These are phyloP conservation scores for Neohortaea acidophila DNA, from an alignment of 495 filamentous ascomycete genomes.

Conservation along the genomic window DNA sequence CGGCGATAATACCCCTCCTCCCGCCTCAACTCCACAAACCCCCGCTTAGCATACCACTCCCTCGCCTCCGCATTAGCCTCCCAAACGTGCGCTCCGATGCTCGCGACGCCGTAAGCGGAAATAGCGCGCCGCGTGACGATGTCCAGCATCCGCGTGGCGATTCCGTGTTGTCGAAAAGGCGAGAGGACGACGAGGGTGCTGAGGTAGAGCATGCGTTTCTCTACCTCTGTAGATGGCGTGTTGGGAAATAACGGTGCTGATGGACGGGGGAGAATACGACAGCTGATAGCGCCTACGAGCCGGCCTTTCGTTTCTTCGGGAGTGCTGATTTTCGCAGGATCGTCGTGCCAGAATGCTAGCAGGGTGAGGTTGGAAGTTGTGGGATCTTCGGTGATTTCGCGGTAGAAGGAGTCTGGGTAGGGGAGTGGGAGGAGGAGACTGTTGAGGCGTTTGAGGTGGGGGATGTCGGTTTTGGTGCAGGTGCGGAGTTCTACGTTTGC, in stretches of 20 bases:
- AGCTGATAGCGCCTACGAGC: conserved; percentile 70
- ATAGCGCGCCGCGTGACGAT: conserved; percentile 32
- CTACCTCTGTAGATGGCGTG: conserved; percentile 12
- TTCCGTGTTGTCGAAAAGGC: conserved; percentile 62
- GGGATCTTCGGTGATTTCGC: conserved; percentile 51
- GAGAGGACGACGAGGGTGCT: conserved; percentile 71
- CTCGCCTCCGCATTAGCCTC: conserved; percentile 75
- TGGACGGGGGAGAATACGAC: conserved; percentile 47
- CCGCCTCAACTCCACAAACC: conserved; percentile 47
- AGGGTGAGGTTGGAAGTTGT: conserved; percentile 57
- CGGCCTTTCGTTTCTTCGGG: conserved; percentile 26
- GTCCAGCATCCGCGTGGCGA: conserved; percentile 60
- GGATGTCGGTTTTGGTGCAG: conserved; percentile 35
- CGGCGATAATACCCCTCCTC: conserved; percentile 68
- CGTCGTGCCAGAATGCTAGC: conserved; percentile 54
- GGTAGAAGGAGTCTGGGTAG: conserved; percentile 81
- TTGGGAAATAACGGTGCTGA: conserved; percentile 4
- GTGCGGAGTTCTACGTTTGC: conserved; percentile 23
- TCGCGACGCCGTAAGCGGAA: conserved; percentile 34
- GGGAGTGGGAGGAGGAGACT: conserved; percentile 68
- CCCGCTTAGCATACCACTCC: conserved; percentile 72
- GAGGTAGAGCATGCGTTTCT: conserved; percentile 52
- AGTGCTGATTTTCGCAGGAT: conserved; percentile 26
- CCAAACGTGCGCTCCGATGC: conserved; percentile 84
- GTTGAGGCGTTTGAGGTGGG: conserved; percentile 67